A percentile compares a stretch with the other conserved stretches of the same genome.
phyloP scores from a whole-genome alignment of 2,329 filamentous ascomycete genomes.

The Fusarium redolens region DNA sequence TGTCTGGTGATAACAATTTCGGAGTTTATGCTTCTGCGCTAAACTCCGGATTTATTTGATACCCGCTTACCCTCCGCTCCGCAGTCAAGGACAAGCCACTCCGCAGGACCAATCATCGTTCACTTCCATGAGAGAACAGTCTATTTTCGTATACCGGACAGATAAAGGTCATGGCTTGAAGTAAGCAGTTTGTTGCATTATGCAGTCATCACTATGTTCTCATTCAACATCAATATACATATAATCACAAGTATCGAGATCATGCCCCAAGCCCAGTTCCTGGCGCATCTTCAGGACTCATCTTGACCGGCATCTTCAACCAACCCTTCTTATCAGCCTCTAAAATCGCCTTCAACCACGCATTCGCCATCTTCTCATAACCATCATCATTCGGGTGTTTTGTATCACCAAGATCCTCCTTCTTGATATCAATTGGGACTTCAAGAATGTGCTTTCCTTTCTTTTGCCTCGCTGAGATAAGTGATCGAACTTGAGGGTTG shows the following conservation, averaged over 20 bases:
- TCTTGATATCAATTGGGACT: conserved; percentile 21
- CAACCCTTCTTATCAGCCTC: conserved; percentile 26
- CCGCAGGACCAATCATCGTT: neutral
- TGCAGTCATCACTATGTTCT: neutral
- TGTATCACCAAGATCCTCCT: conserved; percentile 14
- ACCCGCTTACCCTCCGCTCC: neutral
- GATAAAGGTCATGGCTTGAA: neutral
- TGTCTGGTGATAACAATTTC: neutral
- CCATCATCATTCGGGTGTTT: conserved; percentile 34
- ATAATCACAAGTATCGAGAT: neutral
- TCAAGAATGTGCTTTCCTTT: conserved; percentile 15
- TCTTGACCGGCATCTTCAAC: conserved; percentile 20
- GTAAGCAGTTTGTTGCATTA: neutral
- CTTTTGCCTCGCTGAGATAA: conserved; percentile 2
- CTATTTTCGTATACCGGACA: neutral
- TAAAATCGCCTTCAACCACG: conserved; percentile 26
- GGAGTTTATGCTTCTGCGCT: neutral
- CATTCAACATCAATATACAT: rapidly evolving
- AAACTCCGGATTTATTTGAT: conserved; percentile 2
- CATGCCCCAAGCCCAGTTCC: conserved; percentile 10
- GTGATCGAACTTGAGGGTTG: conserved; percentile 11
- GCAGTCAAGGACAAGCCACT: neutral
- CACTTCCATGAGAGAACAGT: neutral
- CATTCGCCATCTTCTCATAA: conserved; percentile 33
- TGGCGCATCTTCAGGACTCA: conserved; percentile 12